Conservation (phyloP, 768 basidiomycete species). For the Leccinum broughii region DNA sequence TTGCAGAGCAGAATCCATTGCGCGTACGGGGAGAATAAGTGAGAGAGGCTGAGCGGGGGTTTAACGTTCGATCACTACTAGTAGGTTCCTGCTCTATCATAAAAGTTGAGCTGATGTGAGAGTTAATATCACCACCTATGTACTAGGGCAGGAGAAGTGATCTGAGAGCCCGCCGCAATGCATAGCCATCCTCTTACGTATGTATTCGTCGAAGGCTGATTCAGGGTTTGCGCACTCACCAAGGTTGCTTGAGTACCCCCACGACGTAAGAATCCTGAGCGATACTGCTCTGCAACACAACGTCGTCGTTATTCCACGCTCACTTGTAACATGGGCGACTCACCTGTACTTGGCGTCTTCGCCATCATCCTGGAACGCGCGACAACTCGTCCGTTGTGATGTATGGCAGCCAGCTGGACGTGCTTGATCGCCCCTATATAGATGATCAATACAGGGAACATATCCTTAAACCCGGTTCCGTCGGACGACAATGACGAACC, state of each 20-base stretch:
- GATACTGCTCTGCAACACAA: too few relatives aligned
- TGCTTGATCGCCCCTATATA: conserved; percentile 82
- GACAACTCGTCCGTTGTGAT: conserved; percentile 69
- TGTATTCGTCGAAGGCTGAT: neutral
- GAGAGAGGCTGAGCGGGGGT: neutral
- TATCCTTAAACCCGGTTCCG: neutral
- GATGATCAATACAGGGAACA: neutral
- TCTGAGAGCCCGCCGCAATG: too few relatives aligned
- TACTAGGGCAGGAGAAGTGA: neutral
- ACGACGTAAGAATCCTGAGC: too few relatives aligned
- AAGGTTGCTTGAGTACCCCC: neutral
- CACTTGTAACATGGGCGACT: conserved; percentile 13
- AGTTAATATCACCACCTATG: too few relatives aligned
- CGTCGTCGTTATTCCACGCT: too few relatives aligned
- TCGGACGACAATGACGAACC: conserved; percentile 46
- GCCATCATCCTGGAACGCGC: conserved; percentile 61
- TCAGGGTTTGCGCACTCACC: neutral
- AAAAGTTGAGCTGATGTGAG: neutral
- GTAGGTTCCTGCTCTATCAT: neutral
- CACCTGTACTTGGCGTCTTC: conserved; percentile 52
- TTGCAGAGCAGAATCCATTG: neutral
- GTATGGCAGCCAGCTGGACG: conserved; percentile 73
- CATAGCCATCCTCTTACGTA: neutral
- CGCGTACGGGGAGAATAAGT: neutral
- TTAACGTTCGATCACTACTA: neutral